Conservation (phyloP, 2,329 filamentous ascomycete species). For the Cercospora sp. region DNA sequence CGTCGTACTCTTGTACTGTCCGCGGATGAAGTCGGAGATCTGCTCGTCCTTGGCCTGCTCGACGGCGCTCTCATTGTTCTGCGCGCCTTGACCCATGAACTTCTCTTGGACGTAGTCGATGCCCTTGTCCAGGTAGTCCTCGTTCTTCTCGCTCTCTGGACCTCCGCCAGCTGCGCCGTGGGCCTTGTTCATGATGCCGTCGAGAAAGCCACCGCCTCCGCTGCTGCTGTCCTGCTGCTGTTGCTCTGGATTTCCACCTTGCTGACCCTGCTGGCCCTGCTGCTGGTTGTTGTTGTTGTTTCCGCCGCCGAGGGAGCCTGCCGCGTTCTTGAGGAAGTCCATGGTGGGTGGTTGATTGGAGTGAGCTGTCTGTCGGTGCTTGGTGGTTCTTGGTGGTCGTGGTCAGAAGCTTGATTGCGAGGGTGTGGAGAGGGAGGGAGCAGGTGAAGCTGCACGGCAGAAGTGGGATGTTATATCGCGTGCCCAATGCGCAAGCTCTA, state of each 20-base stretch:
- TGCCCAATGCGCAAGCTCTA: conserved; percentile 17
- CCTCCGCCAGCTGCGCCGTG: conserved; percentile 74
- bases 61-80: conserved; percentile 67
- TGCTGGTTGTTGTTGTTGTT: conserved; percentile 29
- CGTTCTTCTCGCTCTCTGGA: conserved; percentile 71
- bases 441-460: background rate
- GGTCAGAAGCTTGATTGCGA: background rate
- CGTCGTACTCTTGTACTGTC: conserved; percentile 67
- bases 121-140: conserved; percentile 77
- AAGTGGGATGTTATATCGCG: conserved; percentile 11
- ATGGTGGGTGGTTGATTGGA: conserved; percentile 36
- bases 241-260: conserved; percentile 25
- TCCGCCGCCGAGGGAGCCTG: conserved; percentile 38
- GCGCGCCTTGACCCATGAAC: conserved; percentile 67
- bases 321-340: conserved; percentile 53
- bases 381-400: background rate
- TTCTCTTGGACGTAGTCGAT: conserved; percentile 79
- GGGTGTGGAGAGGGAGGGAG: background rate
- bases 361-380: conserved; percentile 3
- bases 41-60: conserved; percentile 85
- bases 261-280: conserved; percentile 23
- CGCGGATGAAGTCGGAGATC: conserved; percentile 71
- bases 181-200: conserved; percentile 68
- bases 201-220: conserved; percentile 50
- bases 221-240: conserved; percentile 37